Percentiles rank a stretch among this genome's conserved stretches.
These are phyloP conservation scores for Penicillium macrosclerotiorum DNA, from an alignment of 495 filamentous ascomycete species.

Conservation along the genomic window DNA sequence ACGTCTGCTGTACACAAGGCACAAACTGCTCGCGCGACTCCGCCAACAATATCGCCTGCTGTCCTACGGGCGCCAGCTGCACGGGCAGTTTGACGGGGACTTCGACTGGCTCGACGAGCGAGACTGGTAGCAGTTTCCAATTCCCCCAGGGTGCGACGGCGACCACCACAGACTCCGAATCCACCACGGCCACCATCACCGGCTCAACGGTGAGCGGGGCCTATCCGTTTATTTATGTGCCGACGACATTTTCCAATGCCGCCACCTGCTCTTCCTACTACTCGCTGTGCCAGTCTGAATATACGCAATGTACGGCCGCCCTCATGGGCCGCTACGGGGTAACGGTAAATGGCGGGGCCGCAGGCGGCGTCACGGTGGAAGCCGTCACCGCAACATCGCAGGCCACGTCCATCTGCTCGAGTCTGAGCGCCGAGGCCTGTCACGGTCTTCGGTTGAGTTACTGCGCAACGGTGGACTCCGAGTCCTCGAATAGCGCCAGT, in stretches of 20 bases:
- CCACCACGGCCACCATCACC: constrained; percentile 38
- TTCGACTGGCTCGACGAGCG: constrained; percentile 21
- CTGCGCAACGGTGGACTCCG: constrained; percentile 46
- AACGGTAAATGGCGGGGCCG: constrained; percentile 41
- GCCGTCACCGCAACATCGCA: constrained; percentile 50
- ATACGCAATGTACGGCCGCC: constrained; percentile 58
- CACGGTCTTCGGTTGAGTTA: constrained; percentile 55
- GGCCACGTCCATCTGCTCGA: constrained; percentile 65
- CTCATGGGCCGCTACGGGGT: constrained; percentile 51
- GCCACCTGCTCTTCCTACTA: constrained; percentile 67
- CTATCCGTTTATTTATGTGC: constrained; percentile 66
- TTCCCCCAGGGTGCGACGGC: constrained; percentile 35
- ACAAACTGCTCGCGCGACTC: constrained; percentile 57
- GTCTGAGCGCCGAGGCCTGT: constrained; percentile 58
- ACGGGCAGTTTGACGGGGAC: constrained; percentile 53
- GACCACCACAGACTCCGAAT: constrained; percentile 25
- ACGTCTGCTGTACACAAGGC: constrained; percentile 54
- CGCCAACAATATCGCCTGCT: constrained; percentile 64
- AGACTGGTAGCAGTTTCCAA: constrained; percentile 32
- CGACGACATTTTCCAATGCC: constrained; percentile 62
- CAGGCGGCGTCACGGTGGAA: constrained; percentile 61
- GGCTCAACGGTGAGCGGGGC: constrained; percentile 42
- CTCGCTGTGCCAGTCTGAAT: constrained; percentile 62
- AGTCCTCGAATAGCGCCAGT: constrained; percentile 25
- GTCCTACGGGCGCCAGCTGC: constrained; percentile 58